A percentile compares a stretch with the other conserved stretches of the same genome.
These are phyloP conservation scores for Cyclanthera cordifolia DNA, from an alignment of 306 rosid genomes.

Conservation along the genomic window DNA sequence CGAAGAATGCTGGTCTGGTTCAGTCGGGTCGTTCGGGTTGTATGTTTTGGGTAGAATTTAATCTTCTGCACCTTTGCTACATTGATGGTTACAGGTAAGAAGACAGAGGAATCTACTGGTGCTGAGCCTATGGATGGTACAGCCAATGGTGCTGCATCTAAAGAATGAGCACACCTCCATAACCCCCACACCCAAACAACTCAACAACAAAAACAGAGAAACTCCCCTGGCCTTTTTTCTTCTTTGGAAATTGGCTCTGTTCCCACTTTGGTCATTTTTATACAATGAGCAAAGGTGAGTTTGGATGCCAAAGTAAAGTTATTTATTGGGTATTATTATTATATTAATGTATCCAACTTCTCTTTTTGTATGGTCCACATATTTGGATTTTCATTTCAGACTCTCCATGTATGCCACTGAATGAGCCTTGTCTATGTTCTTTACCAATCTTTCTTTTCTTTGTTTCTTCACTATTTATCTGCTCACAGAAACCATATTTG, in stretches of 20 bases:
- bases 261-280: constrained; percentile 3
- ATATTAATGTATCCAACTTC: neutral
- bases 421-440: neutral
- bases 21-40: too few relatives aligned
- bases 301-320: constrained; percentile 3
- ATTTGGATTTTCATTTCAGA: neutral
- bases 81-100: constrained; percentile 44
- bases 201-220: too few relatives aligned
- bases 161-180: constrained; percentile 27
- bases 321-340: neutral
- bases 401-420: neutral
- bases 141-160: constrained; percentile 18
- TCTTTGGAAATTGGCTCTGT: constrained; percentile 44
- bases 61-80: neutral
- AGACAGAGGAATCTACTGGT: constrained; percentile 51
- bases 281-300: neutral
- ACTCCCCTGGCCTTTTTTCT: constrained; percentile 6
- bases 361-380: neutral
- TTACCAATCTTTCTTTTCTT: neutral
- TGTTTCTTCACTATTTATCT: neutral
- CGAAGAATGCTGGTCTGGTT: too few relatives aligned
- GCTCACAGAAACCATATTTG: neutral
- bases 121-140: constrained; percentile 48
- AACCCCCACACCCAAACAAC: neutral
- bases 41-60: neutral